Base-by-base conservation (phyloP, 345 rosid species). In the Gossypium bickii region DNA sequence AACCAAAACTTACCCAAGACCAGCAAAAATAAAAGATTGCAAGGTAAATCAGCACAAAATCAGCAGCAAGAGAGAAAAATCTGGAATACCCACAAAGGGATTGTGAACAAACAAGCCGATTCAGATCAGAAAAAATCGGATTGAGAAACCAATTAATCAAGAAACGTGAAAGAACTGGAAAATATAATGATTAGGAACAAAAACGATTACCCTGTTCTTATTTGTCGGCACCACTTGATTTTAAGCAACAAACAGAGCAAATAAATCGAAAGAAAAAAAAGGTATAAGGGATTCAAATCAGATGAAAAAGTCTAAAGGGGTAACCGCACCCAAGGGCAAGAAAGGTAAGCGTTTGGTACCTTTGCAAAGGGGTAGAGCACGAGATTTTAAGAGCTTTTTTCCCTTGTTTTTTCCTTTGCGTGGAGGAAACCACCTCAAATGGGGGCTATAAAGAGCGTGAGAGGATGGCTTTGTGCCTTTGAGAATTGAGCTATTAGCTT, bases 341-440 rank as follows among this genome's bases (percentile, higher is more conserved):
- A 17, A 69, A 69, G 12, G 60, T 3, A 29, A 69, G 47, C 18
- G 73, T 69, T 51, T 17, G 73, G 59, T 29, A 51, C 24, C 45
- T 27, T 67, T 8, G 57, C 52, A 34, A 8, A 51, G 22, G 59
- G 73, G 45, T 27, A 52, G 25, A 70, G 29, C 17, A 70, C 60
- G 11, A 51, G 44, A 68, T 44, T 18, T 65, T 44, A 56, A 56
- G 60, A 20, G 25, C 24, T 44, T 66, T 22, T 45, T 44, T 18
- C 20, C 16, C 16, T n/a, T 56, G 3, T 20, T 58, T 16, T 62
- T 29, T 43, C 18, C 43, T 49, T 49, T 68, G 24, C 38, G 44
- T 49, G 44, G 44, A 68, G 58, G 59, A 68, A 68, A 68, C 72
- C 44, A 15, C n/a, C 72, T 68, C 72, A 17, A 48, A 67, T 34